Evolutionary conservation across 768 basidiomycete genomes (phyloP), one percentile per base, ranked within the genome.

Genomic region (Suillus ampliporus): DNA sequence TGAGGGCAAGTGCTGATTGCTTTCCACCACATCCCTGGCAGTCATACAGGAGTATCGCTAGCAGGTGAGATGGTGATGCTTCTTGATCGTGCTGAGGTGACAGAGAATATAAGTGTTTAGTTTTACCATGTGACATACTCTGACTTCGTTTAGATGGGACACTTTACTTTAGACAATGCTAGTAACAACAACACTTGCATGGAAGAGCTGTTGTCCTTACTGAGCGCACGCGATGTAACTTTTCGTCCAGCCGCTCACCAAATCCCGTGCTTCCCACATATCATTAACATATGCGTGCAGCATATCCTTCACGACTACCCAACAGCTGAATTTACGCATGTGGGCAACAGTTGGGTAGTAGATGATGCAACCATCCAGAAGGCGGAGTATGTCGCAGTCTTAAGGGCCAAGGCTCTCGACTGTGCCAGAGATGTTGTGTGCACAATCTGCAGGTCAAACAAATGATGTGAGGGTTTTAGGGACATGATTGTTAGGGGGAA

Each of bases 231-330:
- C 21, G 54, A 65, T 9, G 58, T 66, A 11, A 14, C 13, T 4
- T 67, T 69, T 31, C 41, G 68, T 31, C 10, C 40, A 4, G 43
- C 51, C 9, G 65, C 66, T 48, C 38, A 40, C 31, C 53, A 46
- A 9, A 58, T 71, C 44, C 53, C 54, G 10, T 68, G 68, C 58
- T 69, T 71, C 46, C 65, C 67, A 2, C 68, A 71, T 46, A 63
- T 66, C 31, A 58, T 69, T 5, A 65, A 69, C 47, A 66, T 67
- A 28, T 65, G 57, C 9, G 37, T 38, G 9, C 4, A 10, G 13
- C 37, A 38, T 38, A 38, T 38, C 37, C 9, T 71, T 35, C 38
- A 61, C 26, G 59, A 61, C 1, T 66, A 65, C 28, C 34, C 7
- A 4, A 6, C 46, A 2, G 51, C 37, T 1, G 26, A 65, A 21